phyloP scores from a whole-genome alignment of 75 land plant species.

The Sequoiadendron giganteum region DNA sequence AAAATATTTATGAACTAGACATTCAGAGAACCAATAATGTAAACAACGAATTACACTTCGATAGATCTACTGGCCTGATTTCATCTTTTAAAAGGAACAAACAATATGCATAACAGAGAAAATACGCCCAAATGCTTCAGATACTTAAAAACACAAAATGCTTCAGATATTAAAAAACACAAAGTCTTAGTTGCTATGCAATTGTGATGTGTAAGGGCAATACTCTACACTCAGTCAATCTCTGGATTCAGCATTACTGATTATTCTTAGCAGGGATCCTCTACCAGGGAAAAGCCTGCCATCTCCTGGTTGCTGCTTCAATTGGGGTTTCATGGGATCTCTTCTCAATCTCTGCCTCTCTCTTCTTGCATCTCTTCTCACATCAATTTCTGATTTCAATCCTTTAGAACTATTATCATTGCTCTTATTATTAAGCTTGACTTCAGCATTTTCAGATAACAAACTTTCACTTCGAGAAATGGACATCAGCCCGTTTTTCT shows the following conservation, averaged over 20 bases:
- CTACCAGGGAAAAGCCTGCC: slow-evolving; percentile 61
- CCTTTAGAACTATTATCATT: background rate
- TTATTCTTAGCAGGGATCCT: slow-evolving; percentile 34
- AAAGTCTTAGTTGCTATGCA: background rate
- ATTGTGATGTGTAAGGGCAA: background rate
- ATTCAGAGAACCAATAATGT: background rate
- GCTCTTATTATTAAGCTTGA: background rate
- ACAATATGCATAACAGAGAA: background rate
- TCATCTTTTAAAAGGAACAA: background rate
- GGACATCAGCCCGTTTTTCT: background rate
- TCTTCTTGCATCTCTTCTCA: slow-evolving; percentile 24
- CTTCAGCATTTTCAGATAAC: background rate
- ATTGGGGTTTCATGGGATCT: background rate
- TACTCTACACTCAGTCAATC: background rate
- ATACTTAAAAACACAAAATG: background rate
- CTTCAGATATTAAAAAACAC: background rate
- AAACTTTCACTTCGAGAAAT: background rate
- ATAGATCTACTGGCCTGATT: background rate
- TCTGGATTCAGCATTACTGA: background rate
- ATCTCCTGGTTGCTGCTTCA: slow-evolving; percentile 5
- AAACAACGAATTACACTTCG: background rate
- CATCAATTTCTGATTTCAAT: slow-evolving; percentile 16
- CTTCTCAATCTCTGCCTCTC: slow-evolving; percentile 12
- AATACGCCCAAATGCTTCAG: background rate
- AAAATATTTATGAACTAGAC: background rate